Percentiles rank a stretch among this genome's conserved stretches.
phyloP scores from a whole-genome alignment of 2,329 filamentous ascomycete species.

The Hypomyces perniciosus region DNA sequence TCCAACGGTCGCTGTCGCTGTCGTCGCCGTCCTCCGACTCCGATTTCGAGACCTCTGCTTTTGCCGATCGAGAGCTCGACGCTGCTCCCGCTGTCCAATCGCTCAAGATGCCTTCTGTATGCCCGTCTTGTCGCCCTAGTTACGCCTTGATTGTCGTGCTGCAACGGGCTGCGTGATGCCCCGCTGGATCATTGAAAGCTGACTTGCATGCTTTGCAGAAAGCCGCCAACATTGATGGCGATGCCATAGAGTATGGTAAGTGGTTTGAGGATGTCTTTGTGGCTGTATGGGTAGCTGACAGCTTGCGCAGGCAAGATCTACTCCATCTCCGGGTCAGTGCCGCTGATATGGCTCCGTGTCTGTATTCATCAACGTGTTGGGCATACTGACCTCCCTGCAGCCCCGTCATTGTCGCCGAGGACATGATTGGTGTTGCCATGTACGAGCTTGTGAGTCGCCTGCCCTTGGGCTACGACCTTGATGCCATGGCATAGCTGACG shows the following conservation, averaged over 20 bases:
- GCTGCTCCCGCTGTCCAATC: conserved; percentile 24
- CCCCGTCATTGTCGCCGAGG: conserved; percentile 92
- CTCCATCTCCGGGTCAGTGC: conserved; percentile 55
- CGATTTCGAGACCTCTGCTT: conserved; percentile 20
- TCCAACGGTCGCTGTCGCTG: conserved; percentile 26
- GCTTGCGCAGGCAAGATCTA: conserved; percentile 50
- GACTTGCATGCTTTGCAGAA: conserved; percentile 23
- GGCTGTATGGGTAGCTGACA: conserved; percentile 17
- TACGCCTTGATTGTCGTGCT: background rate
- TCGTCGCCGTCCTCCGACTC: conserved; percentile 14
- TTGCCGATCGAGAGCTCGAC: conserved; percentile 21
- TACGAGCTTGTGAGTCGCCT: conserved; percentile 76
- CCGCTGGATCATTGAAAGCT: conserved; percentile 17
- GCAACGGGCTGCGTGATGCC: conserved; percentile 3
- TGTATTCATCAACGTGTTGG: background rate
- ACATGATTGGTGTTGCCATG: conserved; percentile 99
- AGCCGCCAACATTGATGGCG: conserved; percentile 31
- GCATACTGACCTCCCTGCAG: conserved; percentile 34
- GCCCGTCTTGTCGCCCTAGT: conserved; percentile 18
- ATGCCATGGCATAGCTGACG: conserved; percentile 6
- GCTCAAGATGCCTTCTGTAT: conserved; percentile 52
- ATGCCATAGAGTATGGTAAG: conserved; percentile 37
- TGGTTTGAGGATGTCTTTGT: background rate
- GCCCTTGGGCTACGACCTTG: background rate
- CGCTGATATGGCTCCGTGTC: background rate